Conservation (phyloP, 2,329 filamentous ascomycete species). For the Xylaria arbuscula region DNA sequence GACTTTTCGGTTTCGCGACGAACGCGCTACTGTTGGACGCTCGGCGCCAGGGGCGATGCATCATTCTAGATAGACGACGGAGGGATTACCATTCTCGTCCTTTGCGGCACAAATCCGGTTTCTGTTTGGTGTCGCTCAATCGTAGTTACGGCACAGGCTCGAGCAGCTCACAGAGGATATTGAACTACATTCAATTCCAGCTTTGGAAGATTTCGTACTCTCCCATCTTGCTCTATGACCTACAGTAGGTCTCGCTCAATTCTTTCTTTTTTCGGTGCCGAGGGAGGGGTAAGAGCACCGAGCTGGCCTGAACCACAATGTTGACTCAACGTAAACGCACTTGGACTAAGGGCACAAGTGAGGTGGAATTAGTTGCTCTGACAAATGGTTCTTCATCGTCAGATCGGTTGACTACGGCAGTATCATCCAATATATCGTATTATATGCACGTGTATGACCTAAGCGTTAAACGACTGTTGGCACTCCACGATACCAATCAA, state of each 20-base stretch:
- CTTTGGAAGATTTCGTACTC: background rate
- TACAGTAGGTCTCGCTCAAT: background rate
- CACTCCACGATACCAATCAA: background rate
- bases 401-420: background rate
- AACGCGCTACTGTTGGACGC: background rate
- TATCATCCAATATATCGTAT: background rate
- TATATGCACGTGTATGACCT: constrained; percentile 1
- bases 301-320: background rate
- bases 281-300: constrained; percentile 13
- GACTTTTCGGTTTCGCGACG: background rate
- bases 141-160: background rate
- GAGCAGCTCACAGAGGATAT: background rate
- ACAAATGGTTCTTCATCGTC: background rate
- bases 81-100: constrained; percentile 9
- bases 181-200: background rate
- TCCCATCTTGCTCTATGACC: background rate
- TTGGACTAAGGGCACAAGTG: background rate
- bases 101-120: background rate
- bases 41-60: background rate
- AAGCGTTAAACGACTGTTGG: background rate
- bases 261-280: constrained; percentile 10
- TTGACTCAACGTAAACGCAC: background rate
- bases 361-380: background rate
- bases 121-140: background rate
- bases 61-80: background rate